A percentile compares a stretch with the other conserved stretches of the same genome.
phyloP scores from a whole-genome alignment of 2,329 filamentous ascomycete genomes.

The Fusarium illudens region DNA sequence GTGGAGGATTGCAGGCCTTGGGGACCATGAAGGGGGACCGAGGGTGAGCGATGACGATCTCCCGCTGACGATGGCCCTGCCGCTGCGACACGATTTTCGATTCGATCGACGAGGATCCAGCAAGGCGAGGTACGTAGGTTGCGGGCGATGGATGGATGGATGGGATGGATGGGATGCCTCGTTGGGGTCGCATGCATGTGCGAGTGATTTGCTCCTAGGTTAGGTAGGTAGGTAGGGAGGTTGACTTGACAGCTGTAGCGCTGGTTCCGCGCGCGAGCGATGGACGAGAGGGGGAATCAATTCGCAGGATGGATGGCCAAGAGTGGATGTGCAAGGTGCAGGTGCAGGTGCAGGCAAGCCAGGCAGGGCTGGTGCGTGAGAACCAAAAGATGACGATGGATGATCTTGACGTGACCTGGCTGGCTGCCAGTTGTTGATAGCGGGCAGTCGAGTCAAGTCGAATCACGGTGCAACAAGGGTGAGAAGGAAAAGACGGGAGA shows the following conservation, averaged over 20 bases:
- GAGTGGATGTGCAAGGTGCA: background rate
- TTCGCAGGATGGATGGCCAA: background rate
- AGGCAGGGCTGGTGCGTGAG: background rate
- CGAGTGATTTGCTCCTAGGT: background rate
- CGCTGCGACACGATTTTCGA: conserved; percentile 28
- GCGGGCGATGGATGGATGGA: background rate
- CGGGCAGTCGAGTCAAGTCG: background rate
- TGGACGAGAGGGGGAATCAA: background rate
- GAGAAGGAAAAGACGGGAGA: background rate
- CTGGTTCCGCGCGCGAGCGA: background rate
- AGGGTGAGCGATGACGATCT: conserved; percentile 33
- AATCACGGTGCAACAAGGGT: background rate
- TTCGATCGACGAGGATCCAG: conserved; percentile 26
- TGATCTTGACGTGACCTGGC: background rate
- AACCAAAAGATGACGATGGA: background rate
- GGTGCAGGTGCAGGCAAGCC: background rate
- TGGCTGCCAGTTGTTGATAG: no score
- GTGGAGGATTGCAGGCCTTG: conserved; percentile 1
- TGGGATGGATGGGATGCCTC: background rate
- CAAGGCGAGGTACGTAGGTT: background rate
- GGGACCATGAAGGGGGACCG: background rate
- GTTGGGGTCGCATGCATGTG: conserved; percentile 1
- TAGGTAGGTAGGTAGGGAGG: no score
- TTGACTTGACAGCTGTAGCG: background rate
- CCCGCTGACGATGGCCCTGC: conserved; percentile 34